Evolutionary conservation across 495 filamentous ascomycete genomes (phyloP).

Genomic region (Penicillium ucsense): DNA sequence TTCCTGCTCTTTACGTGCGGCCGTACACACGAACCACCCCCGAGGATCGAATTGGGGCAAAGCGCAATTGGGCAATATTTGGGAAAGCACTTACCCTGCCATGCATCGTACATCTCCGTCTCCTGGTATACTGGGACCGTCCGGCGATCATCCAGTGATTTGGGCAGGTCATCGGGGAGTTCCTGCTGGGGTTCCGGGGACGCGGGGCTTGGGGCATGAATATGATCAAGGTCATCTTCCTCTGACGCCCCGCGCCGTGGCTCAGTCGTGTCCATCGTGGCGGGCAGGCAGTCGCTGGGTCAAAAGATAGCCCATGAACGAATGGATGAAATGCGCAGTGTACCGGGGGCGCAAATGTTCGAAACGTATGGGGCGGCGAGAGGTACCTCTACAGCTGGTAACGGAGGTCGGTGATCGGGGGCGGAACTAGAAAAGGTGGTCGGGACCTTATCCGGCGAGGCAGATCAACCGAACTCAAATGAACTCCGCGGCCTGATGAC

Average conservation of each 20-base stretch:
- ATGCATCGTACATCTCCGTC: constrained; percentile 97
- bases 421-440: constrained; percentile 10
- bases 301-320: constrained; percentile 14
- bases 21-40: no score
- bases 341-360: background rate
- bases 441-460: constrained; percentile 3
- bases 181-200: constrained; percentile 22
- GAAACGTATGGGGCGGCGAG: background rate
- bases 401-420: constrained; percentile 6
- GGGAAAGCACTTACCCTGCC: constrained; percentile 63
- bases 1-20: no score
- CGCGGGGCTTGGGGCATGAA: constrained; percentile 13
- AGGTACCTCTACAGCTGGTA: constrained; percentile 9
- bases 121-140: constrained; percentile 53
- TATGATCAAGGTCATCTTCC: constrained; percentile 20
- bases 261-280: constrained; percentile 31
- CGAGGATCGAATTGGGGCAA: no score
- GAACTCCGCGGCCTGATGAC: constrained; percentile 19
- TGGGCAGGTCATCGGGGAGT: constrained; percentile 82
- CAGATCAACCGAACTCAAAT: constrained; percentile 17
- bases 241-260: constrained; percentile 28
- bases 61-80: no score
- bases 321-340: background rate
- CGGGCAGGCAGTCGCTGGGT: constrained; percentile 12
- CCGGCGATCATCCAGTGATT: constrained; percentile 79